Conservation (phyloP, 2,329 filamentous ascomycete genomes). For the Hymenoscyphus scutula region DNA sequence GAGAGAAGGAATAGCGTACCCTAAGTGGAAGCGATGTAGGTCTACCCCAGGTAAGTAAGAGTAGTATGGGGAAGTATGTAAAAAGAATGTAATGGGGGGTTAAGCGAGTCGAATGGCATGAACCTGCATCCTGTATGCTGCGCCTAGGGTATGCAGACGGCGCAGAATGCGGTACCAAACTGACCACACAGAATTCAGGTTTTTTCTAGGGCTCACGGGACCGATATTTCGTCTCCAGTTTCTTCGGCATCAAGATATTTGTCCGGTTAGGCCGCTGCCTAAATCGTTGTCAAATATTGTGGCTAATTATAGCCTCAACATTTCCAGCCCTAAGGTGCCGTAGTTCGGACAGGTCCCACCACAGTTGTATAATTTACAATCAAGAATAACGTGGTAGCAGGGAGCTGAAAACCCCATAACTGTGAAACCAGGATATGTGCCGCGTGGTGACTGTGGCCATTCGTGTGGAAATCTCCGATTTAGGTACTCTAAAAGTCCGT, state of each 20-base stretch:
- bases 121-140: neutral
- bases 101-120: neutral
- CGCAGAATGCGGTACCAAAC: neutral
- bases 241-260: neutral
- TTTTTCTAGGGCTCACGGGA: neutral
- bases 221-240: neutral
- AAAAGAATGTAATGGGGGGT: neutral
- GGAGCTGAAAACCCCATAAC: neutral
- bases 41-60: neutral
- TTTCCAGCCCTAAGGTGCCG: neutral
- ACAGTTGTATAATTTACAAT: neutral
- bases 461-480: slow-evolving; percentile 2
- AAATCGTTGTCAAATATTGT: neutral
- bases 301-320: neutral
- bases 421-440: neutral
- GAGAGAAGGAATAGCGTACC: neutral
- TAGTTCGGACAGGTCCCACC: neutral
- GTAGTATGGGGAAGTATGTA: neutral
- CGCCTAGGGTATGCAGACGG: neutral
- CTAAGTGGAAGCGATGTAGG: neutral
- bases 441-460: slow-evolving; percentile 3
- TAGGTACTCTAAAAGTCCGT: slow-evolving; percentile 1
- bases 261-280: neutral
- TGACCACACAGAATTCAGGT: neutral
- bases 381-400: slow-evolving; percentile 1